These are phyloP conservation scores for Nicotiana noctiflora DNA, from an alignment of 257 asterid genomes.

Conservation along the genomic window DNA sequence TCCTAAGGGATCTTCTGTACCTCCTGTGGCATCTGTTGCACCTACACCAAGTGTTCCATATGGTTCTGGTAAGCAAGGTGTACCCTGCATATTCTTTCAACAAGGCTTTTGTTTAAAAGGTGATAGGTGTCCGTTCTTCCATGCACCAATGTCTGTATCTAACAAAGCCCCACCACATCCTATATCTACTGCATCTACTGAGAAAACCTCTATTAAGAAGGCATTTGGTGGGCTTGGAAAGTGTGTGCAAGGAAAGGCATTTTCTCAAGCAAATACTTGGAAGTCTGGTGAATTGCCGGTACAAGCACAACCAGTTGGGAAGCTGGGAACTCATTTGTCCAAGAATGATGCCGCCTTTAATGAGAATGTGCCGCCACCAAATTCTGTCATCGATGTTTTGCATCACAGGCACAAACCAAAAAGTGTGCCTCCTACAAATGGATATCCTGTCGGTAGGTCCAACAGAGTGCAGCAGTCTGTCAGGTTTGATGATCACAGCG, in stretches of 20 bases:
- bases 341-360: constrained; percentile 26
- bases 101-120: constrained; percentile 73
- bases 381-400: constrained; percentile 10
- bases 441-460: constrained; percentile 10
- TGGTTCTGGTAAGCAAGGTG: constrained; percentile 52
- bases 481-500: constrained; percentile 14
- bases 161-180: constrained; percentile 36
- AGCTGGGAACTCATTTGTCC: constrained; percentile 26
- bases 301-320: constrained; percentile 23
- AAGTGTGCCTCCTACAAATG: constrained; percentile 10
- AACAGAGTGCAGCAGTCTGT: constrained; percentile 18
- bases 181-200: constrained; percentile 9
- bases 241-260: constrained; percentile 29
- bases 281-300: constrained; percentile 27
- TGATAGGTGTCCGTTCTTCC: constrained; percentile 81
- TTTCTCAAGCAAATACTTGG: constrained; percentile 22
- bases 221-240: constrained; percentile 22
- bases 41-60: constrained; percentile 32
- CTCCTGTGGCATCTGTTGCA: constrained; percentile 24
- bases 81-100: constrained; percentile 73
- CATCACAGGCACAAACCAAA: constrained; percentile 13
- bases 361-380: constrained; percentile 6
- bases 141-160: constrained; percentile 39
- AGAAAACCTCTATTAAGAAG: constrained; percentile 18
- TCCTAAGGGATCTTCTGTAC: constrained; percentile 39